A percentile compares a stretch with the other conserved stretches of the same genome.
Evolutionary conservation across 1,284 basidiomycete species (phyloP).

Genomic region (Thelephora terrestris): DNA sequence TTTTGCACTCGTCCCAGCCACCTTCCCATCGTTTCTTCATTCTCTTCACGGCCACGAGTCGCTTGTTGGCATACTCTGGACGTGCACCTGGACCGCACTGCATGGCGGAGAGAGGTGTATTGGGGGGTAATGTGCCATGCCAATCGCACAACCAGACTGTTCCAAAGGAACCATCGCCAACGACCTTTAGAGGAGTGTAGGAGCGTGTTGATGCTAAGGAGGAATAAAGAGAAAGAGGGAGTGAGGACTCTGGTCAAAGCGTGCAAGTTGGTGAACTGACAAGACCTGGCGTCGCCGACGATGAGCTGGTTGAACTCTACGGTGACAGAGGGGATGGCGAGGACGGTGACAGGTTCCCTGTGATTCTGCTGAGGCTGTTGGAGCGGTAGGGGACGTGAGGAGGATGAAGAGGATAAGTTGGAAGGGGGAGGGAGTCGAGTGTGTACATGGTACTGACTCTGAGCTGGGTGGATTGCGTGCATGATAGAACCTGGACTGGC

Average conservation of each 20-base stretch:
- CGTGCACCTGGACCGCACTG: constrained; percentile 81
- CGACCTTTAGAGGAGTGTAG: constrained; percentile 67
- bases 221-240: constrained; percentile 6
- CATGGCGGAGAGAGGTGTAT: constrained; percentile 83
- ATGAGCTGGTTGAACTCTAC: constrained; percentile 55
- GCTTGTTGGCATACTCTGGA: constrained; percentile 91
- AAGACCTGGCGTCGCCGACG: constrained; percentile 60
- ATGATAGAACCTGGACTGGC: constrained; percentile 52
- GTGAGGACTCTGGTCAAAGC: constrained; percentile 7
- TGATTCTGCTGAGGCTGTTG: constrained; percentile 20
- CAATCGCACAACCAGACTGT: constrained; percentile 99
- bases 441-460: constrained; percentile 31
- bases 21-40: constrained; percentile 98
- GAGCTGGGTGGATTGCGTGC: constrained; percentile 50
- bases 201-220: constrained; percentile 28
- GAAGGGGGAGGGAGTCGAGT: constrained; percentile 18
- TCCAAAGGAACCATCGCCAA: constrained; percentile 95
- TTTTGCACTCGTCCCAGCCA: constrained; percentile 95
- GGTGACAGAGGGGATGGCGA: constrained; percentile 63
- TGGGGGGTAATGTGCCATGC: constrained; percentile 90
- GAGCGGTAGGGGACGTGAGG: constrained; percentile 18
- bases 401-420: constrained; percentile 15
- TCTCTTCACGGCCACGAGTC: constrained; percentile 93
- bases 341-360: constrained; percentile 52
- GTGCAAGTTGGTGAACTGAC: constrained; percentile 35